Evolutionary conservation across 106 monocot genomes (phyloP), one percentile per base, ranked within the genome.

Genomic region (Dendrobium officinale): DNA sequence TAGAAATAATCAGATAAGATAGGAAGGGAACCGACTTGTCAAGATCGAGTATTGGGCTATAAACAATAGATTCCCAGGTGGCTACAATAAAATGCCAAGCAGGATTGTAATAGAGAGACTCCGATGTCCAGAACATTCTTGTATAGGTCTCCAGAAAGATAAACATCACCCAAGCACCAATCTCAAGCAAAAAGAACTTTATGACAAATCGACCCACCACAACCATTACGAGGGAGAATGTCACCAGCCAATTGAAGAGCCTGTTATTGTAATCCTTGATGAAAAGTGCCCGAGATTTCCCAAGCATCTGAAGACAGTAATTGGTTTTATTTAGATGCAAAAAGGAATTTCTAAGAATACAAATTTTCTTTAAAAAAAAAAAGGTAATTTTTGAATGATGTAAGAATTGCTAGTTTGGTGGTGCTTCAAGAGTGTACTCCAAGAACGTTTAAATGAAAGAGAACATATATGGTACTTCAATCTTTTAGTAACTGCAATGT

Each of bases 121-220:
- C 98, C 4, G 98, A 86, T 33, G 98, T 91, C 98, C 98, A 98
- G 75, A 98, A 98, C 92, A 98, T 92, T 80, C 98, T 86, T 43
- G 98, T 98, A 56, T 95, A 98, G 18, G 91, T 93, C 89, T 98
- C 98, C 73, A 98, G 83, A 87, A 98, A 95, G 67, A 98, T 91
- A 67, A 98, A 98, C 86, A 98, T 92, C 77, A 95, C 78, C 97
- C 98, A 98, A 3, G 91, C 98, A 47, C 89, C 89, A 61, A 98
- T 84, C 81, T 98, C 98, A 26, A 98, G 84, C 75, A 98, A 77
- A 77, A 98, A 73, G 82, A 95, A 98, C 87, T 95, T 98, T 78
- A 98, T 78, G 54, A 98, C 56, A 82, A 98, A 98, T 56, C 95
- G 85, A 17, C 95, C 98, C 0, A 98, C 55, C 1, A 98, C 92